These are phyloP conservation scores for Sphaerosporella brunnea DNA, from an alignment of 495 filamentous ascomycete species.

Conservation along the genomic window DNA sequence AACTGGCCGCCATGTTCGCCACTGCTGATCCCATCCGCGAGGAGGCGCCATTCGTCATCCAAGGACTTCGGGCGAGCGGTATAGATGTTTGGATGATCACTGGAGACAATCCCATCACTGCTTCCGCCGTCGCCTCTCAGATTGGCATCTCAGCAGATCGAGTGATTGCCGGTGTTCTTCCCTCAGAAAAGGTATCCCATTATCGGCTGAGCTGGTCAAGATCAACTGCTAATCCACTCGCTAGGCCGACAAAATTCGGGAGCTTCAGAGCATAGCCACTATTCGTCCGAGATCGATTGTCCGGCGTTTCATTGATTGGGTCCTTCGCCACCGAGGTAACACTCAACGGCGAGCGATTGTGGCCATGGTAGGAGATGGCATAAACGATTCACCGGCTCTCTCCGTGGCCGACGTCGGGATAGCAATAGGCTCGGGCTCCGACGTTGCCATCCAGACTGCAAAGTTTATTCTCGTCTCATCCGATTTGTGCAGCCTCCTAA, in stretches of 20 bases:
- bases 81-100: constrained; percentile 83
- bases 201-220: too few species aligned
- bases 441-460: constrained; percentile 66
- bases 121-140: constrained; percentile 55
- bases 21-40: constrained; percentile 62
- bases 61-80: constrained; percentile 44
- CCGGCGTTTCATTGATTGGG: constrained; percentile 3
- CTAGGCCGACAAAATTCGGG: constrained; percentile 54
- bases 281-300: constrained; percentile 17
- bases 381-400: constrained; percentile 77
- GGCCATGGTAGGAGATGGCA: constrained; percentile 64
- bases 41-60: constrained; percentile 49
- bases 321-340: constrained; percentile 23
- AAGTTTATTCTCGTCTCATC: constrained; percentile 72
- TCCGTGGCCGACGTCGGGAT: constrained; percentile 66
- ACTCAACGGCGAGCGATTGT: constrained; percentile 20
- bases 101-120: constrained; percentile 60
- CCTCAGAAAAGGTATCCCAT: constrained; percentile 48
- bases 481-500: constrained; percentile 50
- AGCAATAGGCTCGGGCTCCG: constrained; percentile 65
- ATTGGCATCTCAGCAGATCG: constrained; percentile 57
- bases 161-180: constrained; percentile 76
- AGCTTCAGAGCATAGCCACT: constrained; percentile 41
- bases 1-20: constrained; percentile 36
- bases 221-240: too few species aligned